Evolutionary conservation across 768 basidiomycete species (phyloP).

Genomic region (Nidularia pulvinata): DNA sequence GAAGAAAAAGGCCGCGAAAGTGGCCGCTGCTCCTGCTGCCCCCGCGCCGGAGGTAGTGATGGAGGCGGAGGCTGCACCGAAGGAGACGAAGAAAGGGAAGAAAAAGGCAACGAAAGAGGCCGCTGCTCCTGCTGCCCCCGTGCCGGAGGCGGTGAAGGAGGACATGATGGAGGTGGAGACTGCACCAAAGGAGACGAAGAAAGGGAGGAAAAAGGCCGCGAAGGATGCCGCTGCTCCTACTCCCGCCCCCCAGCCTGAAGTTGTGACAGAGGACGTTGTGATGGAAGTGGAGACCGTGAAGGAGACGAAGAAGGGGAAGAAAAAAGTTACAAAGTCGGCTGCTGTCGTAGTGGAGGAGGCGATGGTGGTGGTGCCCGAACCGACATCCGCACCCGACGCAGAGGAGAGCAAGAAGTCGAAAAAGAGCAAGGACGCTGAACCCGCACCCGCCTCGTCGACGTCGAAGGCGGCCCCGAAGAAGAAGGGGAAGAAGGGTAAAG

Average conservation of each 20-base stretch:
- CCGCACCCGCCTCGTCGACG: constrained; percentile 11
- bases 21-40: constrained; percentile 2
- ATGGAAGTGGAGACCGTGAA: too few species aligned
- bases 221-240: constrained; percentile 1
- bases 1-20: constrained; percentile 13
- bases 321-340: too few species aligned
- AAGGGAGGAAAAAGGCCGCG: constrained; percentile 7
- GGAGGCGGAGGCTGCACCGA: constrained; percentile 5
- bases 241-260: too few species aligned
- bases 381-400: background rate
- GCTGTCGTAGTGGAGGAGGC: too few species aligned
- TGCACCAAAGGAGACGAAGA: constrained; percentile 7
- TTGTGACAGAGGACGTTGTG: too few species aligned
- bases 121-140: background rate
- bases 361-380: constrained; percentile 2
- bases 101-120: background rate
- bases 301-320: constrained; percentile 9
- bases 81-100: constrained; percentile 1
- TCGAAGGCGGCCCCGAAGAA: constrained; percentile 8
- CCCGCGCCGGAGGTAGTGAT: constrained; percentile 13
- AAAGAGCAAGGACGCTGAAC: constrained; percentile 21
- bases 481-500: constrained; percentile 2
- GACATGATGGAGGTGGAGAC: constrained; percentile 1
- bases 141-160: too few species aligned
- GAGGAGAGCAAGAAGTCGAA: constrained; percentile 11